Evolutionary conservation across 768 basidiomycete species (phyloP).

Genomic region (Symmetrospora coprosmae): DNA sequence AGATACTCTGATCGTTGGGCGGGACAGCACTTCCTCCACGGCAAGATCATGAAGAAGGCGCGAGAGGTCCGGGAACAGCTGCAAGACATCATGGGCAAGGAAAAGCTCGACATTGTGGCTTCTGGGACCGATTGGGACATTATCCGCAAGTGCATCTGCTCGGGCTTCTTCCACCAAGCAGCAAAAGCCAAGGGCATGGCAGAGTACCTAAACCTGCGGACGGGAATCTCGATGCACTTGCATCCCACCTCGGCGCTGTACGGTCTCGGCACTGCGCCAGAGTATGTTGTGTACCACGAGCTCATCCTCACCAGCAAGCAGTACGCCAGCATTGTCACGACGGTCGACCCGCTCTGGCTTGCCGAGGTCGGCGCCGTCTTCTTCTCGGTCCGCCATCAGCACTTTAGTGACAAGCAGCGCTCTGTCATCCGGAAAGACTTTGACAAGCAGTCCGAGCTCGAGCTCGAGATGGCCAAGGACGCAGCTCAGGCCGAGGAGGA

Average conservation of each 20-base stretch:
- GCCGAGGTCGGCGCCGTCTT: constrained; percentile 79
- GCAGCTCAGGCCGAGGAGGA: constrained; percentile 27
- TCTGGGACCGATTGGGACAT: constrained; percentile 91
- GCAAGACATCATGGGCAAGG: constrained; percentile 98
- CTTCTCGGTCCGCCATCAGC: constrained; percentile 95
- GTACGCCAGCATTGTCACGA: constrained; percentile 99
- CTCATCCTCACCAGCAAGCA: constrained; percentile 37
- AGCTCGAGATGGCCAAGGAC: constrained; percentile 47
- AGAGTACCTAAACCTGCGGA: constrained; percentile 93
- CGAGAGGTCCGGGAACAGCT: constrained; percentile 88
- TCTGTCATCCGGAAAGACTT: constrained; percentile 75
- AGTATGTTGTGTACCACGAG: constrained; percentile 83
- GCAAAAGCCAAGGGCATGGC: constrained; percentile 97
- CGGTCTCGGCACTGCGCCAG: constrained; percentile 76
- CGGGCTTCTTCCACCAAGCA: constrained; percentile 98
- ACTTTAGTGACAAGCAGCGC: constrained; percentile 63
- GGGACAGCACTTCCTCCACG: constrained; percentile 88
- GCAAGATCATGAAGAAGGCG: constrained; percentile 84
- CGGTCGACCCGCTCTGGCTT: constrained; percentile 94
- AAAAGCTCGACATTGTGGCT: constrained; percentile 85
- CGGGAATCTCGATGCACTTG: constrained; percentile 79
- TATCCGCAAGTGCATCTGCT: constrained; percentile 84
- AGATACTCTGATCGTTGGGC: constrained; percentile 91
- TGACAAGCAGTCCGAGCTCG: constrained; percentile 75
- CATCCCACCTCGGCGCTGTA: constrained; percentile 95